Evolutionary conservation across 1,139 yeast species (phyloP), one percentile per base, ranked within the genome.

Genomic region (Yamadazyma spencermartinsiae): DNA sequence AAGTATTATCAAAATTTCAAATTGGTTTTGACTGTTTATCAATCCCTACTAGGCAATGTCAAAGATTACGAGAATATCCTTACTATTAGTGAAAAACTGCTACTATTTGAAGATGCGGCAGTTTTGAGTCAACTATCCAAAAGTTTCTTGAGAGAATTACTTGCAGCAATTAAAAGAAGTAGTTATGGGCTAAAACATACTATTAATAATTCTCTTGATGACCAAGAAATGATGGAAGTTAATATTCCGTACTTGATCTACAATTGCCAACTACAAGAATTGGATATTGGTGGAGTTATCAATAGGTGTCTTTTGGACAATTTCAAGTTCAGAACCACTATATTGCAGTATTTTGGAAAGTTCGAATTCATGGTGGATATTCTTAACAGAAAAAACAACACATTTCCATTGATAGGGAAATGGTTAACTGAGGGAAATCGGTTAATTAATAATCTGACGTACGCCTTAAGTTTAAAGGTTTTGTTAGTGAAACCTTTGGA

Each of bases 211-310:
- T n/a, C n/a, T 23, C 4, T 23, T 11, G 12, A 23, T 20, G 42
- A 40, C 13, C 45, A 39, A 2, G 39, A 41, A 12, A 37, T 42
- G 17, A 30, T 42, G 5, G 38, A 38, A 9, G 31, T 39, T 20
- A 45, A 50, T 40, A 37, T 53, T 7, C 44, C 50, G 12, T 52
- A 50, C 34, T 38, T 55, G 40, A 54, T 54, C 3, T 45, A 49
- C 35, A 47, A 48, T 27, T 45, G 51, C 36, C 43, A 46, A 21
- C 15, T 54, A 6, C 44, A 46, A 12, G 42, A 38, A 14, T 37
- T 56, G 17, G 50, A 54, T 33, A 18, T 60, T 14, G 63, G 59
- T 1, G 25, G 34, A 10, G 31, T 51, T 5, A 25, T 54, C 17
- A 46, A 48, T 21, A 31, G 32, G 7, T 20, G 28, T 4, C 32